These are phyloP conservation scores for Cystobasidium pallidum DNA, from an alignment of 1,284 basidiomycete genomes.

Conservation along the genomic window DNA sequence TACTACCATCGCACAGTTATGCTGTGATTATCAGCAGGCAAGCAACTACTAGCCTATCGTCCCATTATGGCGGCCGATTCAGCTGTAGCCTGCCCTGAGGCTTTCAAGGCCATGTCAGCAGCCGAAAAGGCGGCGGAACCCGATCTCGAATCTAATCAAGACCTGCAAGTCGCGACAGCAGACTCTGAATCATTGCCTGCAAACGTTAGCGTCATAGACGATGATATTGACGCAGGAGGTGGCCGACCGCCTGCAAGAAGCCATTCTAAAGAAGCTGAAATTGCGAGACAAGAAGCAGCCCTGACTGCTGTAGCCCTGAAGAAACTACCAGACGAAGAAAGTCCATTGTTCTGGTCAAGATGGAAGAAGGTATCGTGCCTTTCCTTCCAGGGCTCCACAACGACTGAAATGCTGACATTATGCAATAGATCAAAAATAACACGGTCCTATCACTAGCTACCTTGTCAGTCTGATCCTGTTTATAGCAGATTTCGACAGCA, in stretches of 20 bases:
- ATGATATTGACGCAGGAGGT: slow-evolving; percentile 3
- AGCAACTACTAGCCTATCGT: neutral
- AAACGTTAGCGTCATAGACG: slow-evolving; percentile 5
- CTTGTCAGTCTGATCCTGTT: slow-evolving; percentile 13
- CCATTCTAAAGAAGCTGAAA: slow-evolving; percentile 22
- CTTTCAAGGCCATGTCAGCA: no score
- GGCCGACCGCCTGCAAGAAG: slow-evolving; percentile 10
- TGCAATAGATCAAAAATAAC: slow-evolving; percentile 32
- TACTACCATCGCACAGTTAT: no score
- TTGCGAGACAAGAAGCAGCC: slow-evolving; percentile 32
- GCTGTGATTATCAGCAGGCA: neutral
- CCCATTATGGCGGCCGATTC: neutral
- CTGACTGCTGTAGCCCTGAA: slow-evolving; percentile 17
- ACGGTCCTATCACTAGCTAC: slow-evolving; percentile 22
- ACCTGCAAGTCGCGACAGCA: neutral
- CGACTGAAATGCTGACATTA: neutral
- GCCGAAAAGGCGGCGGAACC: slow-evolving; percentile 1
- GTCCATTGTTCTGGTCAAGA: slow-evolving; percentile 23
- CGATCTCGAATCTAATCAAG: slow-evolving; percentile 13
- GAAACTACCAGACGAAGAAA: slow-evolving; percentile 26
- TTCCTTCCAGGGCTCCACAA: neutral
- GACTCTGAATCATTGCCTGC: slow-evolving; percentile 9
- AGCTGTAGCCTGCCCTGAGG: neutral
- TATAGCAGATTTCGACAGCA: neutral
- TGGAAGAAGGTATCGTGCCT: slow-evolving; percentile 24